phyloP scores from a whole-genome alignment of 1,139 yeast genomes.

The Zygotorulaspora mrakii region DNA sequence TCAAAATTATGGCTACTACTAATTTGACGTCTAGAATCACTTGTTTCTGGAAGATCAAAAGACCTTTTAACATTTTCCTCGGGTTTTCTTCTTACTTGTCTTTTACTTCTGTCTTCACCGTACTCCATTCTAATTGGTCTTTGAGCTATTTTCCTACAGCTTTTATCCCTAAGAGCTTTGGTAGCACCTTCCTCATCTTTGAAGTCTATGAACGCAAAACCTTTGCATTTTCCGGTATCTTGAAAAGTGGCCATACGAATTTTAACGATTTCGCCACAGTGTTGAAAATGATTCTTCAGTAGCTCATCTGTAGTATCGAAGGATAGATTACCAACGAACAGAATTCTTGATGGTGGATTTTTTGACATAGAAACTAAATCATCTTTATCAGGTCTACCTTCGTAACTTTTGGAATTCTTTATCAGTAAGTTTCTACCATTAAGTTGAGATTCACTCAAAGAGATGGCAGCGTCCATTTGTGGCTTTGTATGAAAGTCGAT shows the following conservation, averaged over 20 bases:
- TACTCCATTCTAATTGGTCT: conserved; percentile 82
- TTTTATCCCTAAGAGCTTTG: conserved; percentile 70
- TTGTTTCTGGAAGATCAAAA: conserved; percentile 21
- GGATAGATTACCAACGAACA: conserved; percentile 89
- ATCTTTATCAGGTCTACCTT: conserved; percentile 78
- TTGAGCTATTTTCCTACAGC: conserved; percentile 63
- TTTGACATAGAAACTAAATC: conserved; percentile 47
- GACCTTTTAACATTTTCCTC: conserved; percentile 20
- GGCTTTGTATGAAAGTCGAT: conserved; percentile 68
- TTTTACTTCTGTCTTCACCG: conserved; percentile 91
- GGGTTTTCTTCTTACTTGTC: conserved; percentile 40
- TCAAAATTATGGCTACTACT: not conserved
- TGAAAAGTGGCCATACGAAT: conserved; percentile 96
- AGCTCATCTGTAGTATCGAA: conserved; percentile 87
- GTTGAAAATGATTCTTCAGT: conserved; percentile 72
- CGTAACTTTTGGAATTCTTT: conserved; percentile 75
- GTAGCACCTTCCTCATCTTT: conserved; percentile 77
- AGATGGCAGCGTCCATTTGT: conserved; percentile 62
- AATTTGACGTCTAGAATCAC: conserved; percentile 2
- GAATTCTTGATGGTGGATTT: conserved; percentile 83
- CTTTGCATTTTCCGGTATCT: conserved; percentile 94
- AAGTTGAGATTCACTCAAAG: conserved; percentile 63
- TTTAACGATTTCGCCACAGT: conserved; percentile 68
- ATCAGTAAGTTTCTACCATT: conserved; percentile 85
- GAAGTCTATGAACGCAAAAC: conserved; percentile 91